Conservation (phyloP, 805 yeast species). For the Candida namnaoensis region DNA sequence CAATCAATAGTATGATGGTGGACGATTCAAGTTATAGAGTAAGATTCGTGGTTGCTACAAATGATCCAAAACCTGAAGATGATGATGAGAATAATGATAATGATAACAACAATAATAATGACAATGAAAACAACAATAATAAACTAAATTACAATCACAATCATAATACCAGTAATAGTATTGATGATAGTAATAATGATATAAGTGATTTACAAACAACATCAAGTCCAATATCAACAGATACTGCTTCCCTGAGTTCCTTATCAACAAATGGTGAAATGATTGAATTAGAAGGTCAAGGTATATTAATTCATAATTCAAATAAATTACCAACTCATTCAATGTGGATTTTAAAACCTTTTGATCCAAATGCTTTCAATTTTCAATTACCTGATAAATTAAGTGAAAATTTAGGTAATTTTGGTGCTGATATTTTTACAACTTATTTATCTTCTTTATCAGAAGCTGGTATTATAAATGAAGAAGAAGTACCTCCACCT, state of each 20-base stretch:
- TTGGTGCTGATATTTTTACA: constrained; percentile 80
- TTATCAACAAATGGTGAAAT: constrained; percentile 51
- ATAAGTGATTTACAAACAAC: too few relatives aligned
- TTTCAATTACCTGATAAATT: constrained; percentile 64
- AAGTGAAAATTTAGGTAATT: constrained; percentile 64
- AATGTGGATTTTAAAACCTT: constrained; percentile 89
- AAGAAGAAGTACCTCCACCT: constrained; percentile 66
- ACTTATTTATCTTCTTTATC: constrained; percentile 60
- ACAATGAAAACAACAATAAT: constrained; percentile 3
- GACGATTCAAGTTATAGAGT: constrained; percentile 78
- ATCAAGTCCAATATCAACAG: constrained; percentile 10
- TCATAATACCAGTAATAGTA: constrained; percentile 2
- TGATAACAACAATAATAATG: constrained; percentile 5
- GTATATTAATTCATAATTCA: constrained; percentile 67
- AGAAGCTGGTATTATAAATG: constrained; percentile 56
- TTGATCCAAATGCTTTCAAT: constrained; percentile 52
- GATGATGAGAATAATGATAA: constrained; percentile 10
- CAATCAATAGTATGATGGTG: constrained; percentile 57
- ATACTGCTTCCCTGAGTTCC: constrained; percentile 23
- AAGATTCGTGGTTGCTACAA: constrained; percentile 47
- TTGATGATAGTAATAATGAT: constrained; percentile 1
- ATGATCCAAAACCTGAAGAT: constrained; percentile 18
- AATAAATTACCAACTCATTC: constrained; percentile 64
- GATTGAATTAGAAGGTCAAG: constrained; percentile 87
- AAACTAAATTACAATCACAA: constrained; percentile 3